A percentile compares a stretch with the other conserved stretches of the same genome.
Evolutionary conservation across 208 protist species (phyloP).

Genomic region (Acanthamoeba healyi): DNA sequence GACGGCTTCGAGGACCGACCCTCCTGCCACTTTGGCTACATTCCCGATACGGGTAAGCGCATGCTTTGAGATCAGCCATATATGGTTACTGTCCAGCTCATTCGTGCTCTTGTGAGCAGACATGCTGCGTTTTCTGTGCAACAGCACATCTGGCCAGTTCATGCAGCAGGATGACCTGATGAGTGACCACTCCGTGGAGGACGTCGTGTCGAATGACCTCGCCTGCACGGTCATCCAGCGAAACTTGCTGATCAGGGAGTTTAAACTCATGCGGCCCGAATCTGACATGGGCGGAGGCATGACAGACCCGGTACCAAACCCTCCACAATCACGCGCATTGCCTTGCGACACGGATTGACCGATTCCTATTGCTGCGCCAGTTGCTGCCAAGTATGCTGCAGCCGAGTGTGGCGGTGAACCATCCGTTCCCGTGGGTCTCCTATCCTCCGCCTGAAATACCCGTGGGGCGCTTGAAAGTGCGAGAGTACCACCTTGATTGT

Average conservation of each 20-base stretch:
- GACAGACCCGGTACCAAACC: not conserved
- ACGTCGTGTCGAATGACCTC: not conserved
- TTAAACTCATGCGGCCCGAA: slow-evolving; percentile 19
- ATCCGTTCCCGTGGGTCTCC: slow-evolving; percentile 58
- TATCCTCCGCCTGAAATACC: slow-evolving; percentile 35
- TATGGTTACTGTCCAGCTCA: not conserved
- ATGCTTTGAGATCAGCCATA: too few relatives aligned
- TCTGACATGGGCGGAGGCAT: not conserved
- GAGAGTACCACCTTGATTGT: slow-evolving; percentile 66
- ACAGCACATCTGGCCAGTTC: slow-evolving; percentile 39
- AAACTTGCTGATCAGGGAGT: slow-evolving; percentile 33
- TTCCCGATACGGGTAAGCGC: slow-evolving; percentile 57
- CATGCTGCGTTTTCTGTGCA: slow-evolving; percentile 50
- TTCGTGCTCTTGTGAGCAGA: not conserved
- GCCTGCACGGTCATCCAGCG: slow-evolving; percentile 37
- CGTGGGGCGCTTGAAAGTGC: slow-evolving; percentile 38
- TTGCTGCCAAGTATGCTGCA: slow-evolving; percentile 39
- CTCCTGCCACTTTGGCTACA: slow-evolving; percentile 70
- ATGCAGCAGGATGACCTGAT: slow-evolving; percentile 6
- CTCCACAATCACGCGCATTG: too few relatives aligned
- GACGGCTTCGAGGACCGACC: slow-evolving; percentile 10
- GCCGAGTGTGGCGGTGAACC: slow-evolving; percentile 23
- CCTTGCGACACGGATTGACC: not conserved
- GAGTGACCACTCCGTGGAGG: not conserved
- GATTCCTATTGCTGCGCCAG: not conserved